Evolutionary conservation across 345 rosid genomes (phyloP), one percentile per base, ranked within the genome.

Genomic region (Aurinia saxatilis): DNA sequence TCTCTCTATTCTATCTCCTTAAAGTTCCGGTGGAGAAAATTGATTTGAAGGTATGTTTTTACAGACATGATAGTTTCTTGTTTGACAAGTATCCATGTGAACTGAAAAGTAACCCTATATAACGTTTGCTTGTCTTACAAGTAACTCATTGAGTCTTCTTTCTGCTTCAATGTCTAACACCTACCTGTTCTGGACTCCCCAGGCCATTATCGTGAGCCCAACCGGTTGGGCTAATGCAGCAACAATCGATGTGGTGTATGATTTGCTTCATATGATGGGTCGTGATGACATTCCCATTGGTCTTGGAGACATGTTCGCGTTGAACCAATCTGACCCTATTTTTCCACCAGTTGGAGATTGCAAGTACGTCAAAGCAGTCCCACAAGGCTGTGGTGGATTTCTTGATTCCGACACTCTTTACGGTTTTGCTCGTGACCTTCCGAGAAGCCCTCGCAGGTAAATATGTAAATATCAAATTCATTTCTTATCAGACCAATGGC

Each of bases 141-240:
- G 52, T 33, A 48, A 21, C 7, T 25, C 23, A 9, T 27, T 35
- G 13, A 35, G 23, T 36, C 5, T 3, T 35, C 9, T 39, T 19
- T 55, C 8, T 50, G 16, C 65, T 57, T 57, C 11, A 5, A 6
- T n/a, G 7, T 44, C 30, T 45, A 55, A 68, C 40, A 27, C 25
- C 5, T 50, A 10, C 6, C 61, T 3, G 37, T 0, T 54, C 11
- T 69, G 11, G 45, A 52, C 18, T 38, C 39, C 57, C 44, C 74
- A 91, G 98, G 98, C 91, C 16, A 79, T 92, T 37, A 59, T 92
- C 44, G 91, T 86, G 30, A 85, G 75, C 73, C 98, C 98, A 30
- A 86, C 82, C 0, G 96, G 98, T 1, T 92, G 98, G 98, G 96
- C 98, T 34, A 89, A 85, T 70, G 89, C 96, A 36, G 98, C 98